Base-by-base conservation (phyloP, 306 rosid genomes). In the Castanea crenata region DNA sequence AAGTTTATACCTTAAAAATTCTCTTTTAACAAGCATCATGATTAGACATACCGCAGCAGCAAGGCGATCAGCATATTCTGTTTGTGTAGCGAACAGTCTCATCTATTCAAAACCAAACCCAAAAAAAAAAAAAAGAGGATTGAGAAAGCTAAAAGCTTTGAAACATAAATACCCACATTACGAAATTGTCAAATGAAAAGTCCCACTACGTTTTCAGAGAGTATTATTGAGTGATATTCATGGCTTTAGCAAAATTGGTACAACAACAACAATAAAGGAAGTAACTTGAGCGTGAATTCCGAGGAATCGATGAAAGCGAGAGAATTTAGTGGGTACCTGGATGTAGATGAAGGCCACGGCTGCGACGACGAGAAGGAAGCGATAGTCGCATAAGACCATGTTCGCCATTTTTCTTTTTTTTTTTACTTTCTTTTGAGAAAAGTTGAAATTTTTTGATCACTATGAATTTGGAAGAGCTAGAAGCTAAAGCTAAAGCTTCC, bases 31-130 rank as follows among this genome's bases (percentile, higher is more conserved):
- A 52, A 20, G 35, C 19, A 46, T 11, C 20, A 5, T 52, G 31
- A 61, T 62, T 78, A 73, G 54, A 85, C 90, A 65, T 90, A 92
- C 99, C 82, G 98, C 94, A 49, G 82, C 85, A 18, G 99, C 95
- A 14, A 95, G 98, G 86, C 94, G 97, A 89, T 95, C 99, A 38
- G 97, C 94, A 67, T 95, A 95, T 79, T 91, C 79, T 8, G 97
- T 90, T 73, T 95, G 99, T 5, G 98, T 89, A 12, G 92, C 79
- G 76, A 92, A 95, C 76, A 95, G 94, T 87, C 98, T 88, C 83
- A 91, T 79, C 99, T 95, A 19, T 23, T 23, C 49, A 84, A 72
- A 76, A 38, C 55, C 72, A 56, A 2, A 54, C 31, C 44, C 76
- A 13, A 73, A 44, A 65, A 65, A 35, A 14, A 34, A 16, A 74